Percentiles rank a stretch among this genome's conserved stretches.
Conservation (phyloP, 1,284 basidiomycete genomes). For the Microbotryomycetes sp. region DNA sequence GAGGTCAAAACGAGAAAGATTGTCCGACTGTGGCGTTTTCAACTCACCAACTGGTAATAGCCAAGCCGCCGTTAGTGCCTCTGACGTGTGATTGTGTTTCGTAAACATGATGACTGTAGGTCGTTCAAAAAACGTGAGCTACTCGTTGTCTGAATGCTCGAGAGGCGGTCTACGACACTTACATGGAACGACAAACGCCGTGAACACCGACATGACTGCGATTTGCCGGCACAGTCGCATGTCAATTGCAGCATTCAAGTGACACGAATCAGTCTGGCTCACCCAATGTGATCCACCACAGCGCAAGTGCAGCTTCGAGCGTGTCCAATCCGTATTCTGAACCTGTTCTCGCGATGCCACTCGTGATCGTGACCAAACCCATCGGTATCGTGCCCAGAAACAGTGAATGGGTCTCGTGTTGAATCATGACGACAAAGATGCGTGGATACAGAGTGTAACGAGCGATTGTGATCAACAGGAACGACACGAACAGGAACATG, state of each 20-base stretch:
- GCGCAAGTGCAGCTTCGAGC: constrained; percentile 25
- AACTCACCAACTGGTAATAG: constrained; percentile 33
- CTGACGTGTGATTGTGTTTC: constrained; percentile 29
- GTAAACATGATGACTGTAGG: constrained; percentile 32
- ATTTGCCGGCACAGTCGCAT: no score
- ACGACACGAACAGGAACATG: constrained; percentile 32
- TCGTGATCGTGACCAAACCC: constrained; percentile 34
- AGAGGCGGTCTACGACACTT: no score
- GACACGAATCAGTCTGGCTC: background rate
- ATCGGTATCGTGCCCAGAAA: constrained; percentile 33
- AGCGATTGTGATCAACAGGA: constrained; percentile 31
- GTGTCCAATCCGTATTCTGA: constrained; percentile 31
- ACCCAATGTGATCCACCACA: constrained; percentile 37
- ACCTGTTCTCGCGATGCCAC: constrained; percentile 30
- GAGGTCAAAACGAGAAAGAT: background rate
- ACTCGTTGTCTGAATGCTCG: no score
- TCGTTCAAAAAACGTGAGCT: no score
- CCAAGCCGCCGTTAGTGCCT: constrained; percentile 37
- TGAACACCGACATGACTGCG: constrained; percentile 20
- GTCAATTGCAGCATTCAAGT: background rate
- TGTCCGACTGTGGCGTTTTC: background rate
- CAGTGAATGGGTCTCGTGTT: constrained; percentile 35
- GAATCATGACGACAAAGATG: constrained; percentile 34
- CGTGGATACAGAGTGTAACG: constrained; percentile 35
- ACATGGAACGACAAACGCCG: constrained; percentile 28